Conservation (phyloP, 2,329 filamentous ascomycete genomes). For the Diaporthe ampelina region DNA sequence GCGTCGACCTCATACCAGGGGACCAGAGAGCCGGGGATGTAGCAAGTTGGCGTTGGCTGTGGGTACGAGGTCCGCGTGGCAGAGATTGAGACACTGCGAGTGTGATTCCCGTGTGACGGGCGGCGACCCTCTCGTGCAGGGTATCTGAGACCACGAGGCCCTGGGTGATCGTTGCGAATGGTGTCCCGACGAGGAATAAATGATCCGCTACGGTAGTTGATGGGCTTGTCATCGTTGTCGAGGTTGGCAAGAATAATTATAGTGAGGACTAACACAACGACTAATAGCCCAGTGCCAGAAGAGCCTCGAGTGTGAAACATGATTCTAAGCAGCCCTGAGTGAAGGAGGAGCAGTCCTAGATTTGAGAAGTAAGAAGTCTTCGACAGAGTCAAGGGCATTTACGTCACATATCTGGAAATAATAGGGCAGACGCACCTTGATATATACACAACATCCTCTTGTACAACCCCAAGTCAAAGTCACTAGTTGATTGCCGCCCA, state of each 20-base stretch:
- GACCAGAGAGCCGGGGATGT: background rate
- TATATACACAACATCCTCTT: background rate
- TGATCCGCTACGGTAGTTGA: background rate
- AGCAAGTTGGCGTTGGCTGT: slow-evolving; percentile 15
- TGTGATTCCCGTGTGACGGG: background rate
- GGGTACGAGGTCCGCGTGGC: background rate
- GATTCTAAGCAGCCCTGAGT: background rate
- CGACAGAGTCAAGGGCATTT: background rate
- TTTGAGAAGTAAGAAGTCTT: background rate
- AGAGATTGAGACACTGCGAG: background rate
- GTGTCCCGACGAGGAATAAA: background rate
- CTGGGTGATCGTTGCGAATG: background rate
- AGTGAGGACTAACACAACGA: background rate
- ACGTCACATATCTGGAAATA: background rate
- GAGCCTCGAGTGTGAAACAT: slow-evolving; percentile 5
- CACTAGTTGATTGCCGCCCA: background rate
- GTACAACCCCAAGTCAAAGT: background rate
- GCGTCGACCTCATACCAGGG: slow-evolving; percentile 15
- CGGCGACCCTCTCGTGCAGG: background rate
- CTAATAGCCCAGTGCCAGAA: background rate
- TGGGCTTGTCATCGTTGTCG: background rate
- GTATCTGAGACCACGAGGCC: background rate
- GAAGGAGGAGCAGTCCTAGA: background rate
- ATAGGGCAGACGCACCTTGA: background rate
- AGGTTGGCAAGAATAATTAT: slow-evolving; percentile 2